Evolutionary conservation across 441 rosid species (phyloP).

Genomic region (Aleurites moluccanus): DNA sequence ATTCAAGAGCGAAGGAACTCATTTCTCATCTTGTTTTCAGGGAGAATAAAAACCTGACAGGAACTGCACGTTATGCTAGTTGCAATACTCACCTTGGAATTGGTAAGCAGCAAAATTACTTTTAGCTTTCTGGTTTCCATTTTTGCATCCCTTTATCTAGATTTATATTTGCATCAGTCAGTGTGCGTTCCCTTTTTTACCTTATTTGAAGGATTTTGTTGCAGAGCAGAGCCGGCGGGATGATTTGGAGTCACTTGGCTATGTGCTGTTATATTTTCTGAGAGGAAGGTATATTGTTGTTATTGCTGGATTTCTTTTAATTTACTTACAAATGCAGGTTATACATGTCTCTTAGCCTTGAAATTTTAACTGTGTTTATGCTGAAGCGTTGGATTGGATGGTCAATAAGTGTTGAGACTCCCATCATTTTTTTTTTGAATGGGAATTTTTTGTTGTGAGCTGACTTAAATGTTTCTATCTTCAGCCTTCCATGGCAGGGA

Average conservation of each 20-base stretch:
- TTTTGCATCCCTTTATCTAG: background rate
- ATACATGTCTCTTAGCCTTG: background rate
- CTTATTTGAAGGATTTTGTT: constrained; percentile 1
- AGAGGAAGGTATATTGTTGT: constrained; percentile 53
- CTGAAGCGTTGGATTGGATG: background rate
- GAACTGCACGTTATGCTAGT: constrained; percentile 70
- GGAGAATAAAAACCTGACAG: constrained; percentile 65
- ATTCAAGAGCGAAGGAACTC: background rate
- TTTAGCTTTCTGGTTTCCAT: background rate
- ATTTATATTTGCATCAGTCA: background rate
- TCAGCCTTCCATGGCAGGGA: constrained; percentile 99
- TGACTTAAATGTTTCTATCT: constrained; percentile 24
- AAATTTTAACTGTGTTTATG: background rate
- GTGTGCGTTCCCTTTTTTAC: background rate
- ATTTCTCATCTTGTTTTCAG: constrained; percentile 30
- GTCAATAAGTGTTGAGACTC: background rate
- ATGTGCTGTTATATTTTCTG: constrained; percentile 54
- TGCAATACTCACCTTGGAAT: constrained; percentile 73
- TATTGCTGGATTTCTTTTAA: background rate
- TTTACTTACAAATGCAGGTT: background rate
- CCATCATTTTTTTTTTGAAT: background rate
- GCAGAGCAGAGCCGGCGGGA: constrained; percentile 66
- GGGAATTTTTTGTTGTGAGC: background rate
- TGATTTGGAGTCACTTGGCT: constrained; percentile 70
- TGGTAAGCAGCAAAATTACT: constrained; percentile 34